Evolutionary conservation across 768 basidiomycete genomes (phyloP), one percentile per base, ranked within the genome.

Genomic region (Cystobasidiopsis lactophilus): DNA sequence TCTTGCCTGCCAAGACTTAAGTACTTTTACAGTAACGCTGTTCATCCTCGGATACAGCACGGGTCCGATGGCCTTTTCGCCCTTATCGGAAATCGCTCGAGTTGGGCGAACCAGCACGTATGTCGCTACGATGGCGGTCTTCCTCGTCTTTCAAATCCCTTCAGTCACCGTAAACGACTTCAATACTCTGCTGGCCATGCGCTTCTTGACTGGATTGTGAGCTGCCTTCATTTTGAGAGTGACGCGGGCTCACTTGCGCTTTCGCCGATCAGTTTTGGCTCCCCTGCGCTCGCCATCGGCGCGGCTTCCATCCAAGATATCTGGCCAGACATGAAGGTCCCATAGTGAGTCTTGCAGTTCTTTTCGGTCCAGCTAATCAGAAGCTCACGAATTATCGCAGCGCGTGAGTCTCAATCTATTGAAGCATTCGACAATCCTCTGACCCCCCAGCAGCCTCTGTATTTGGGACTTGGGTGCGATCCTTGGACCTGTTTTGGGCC

Each of bases 211-310:
- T 24, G 67, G 68, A 21, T 66, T 67, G 56, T 19, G n/a, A n/a
- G n/a, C n/a, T n/a, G n/a, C n/a, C n/a, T n/a, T n/a, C n/a, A n/a
- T n/a, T n/a, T n/a, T n/a, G n/a, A n/a, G n/a, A n/a, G n/a, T n/a
- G n/a, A n/a, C n/a, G n/a, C n/a, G n/a, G n/a, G n/a, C n/a, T n/a
- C n/a, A n/a, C n/a, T n/a, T n/a, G n/a, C n/a, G n/a, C n/a, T n/a
- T n/a, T n/a, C n/a, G n/a, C n/a, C n/a, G n/a, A n/a, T n/a, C n/a
- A n/a, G n/a, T n/a, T 35, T 35, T 16, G 16, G 33, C 33, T 35
- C 33, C 7, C 68, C 68, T 0, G 65, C 67, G 2, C 56, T 69
- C 14, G 66, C 67, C 2, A 68, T 66, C 2, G 66, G 68, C 23
- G 67, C 66, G 37, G 59, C 58, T 3, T 52, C 48, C 1, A 56